These are phyloP conservation scores for Rhizopogon salebrosus DNA, from an alignment of 768 basidiomycete species.

Conservation along the genomic window DNA sequence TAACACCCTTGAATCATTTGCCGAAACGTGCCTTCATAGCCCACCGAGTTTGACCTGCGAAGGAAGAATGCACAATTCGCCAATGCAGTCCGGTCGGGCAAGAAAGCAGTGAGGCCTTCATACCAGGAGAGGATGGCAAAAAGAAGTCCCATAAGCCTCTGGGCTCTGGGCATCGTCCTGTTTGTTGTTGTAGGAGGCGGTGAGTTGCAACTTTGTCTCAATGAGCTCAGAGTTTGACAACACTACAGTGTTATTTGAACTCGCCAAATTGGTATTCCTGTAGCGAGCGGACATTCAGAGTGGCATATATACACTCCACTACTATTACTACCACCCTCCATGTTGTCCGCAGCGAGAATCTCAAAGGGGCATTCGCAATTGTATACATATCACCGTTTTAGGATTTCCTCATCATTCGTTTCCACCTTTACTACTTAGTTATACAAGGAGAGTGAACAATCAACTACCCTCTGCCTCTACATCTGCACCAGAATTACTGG, in stretches of 20 bases:
- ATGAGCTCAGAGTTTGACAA: constrained; percentile 2
- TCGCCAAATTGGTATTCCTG: constrained; percentile 62
- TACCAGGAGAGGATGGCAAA: constrained; percentile 67
- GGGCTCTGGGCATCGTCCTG: constrained; percentile 67
- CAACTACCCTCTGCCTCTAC: constrained; percentile 27
- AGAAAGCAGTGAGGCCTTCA: constrained; percentile 69
- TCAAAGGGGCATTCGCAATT: not conserved
- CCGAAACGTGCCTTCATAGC: constrained; percentile 33
- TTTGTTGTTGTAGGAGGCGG: constrained; percentile 83
- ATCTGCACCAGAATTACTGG: constrained; percentile 48
- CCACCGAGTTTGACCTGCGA: constrained; percentile 79
- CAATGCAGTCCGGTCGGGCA: constrained; percentile 64
- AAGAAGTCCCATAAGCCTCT: constrained; percentile 68
- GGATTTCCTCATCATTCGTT: constrained; percentile 6
- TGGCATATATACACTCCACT: not conserved
- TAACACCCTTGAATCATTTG: not conserved
- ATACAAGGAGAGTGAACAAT: constrained; percentile 5
- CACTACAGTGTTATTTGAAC: constrained; percentile 65
- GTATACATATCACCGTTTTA: constrained; percentile 4
- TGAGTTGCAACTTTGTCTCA: constrained; percentile 29
- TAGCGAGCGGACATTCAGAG: constrained; percentile 22
- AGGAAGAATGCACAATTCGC: constrained; percentile 80
- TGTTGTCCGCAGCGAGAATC: not conserved
- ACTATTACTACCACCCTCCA: not conserved
- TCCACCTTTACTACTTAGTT: constrained; percentile 6